phyloP scores from a whole-genome alignment of 306 rosid genomes.

The Medicago arabica region DNA sequence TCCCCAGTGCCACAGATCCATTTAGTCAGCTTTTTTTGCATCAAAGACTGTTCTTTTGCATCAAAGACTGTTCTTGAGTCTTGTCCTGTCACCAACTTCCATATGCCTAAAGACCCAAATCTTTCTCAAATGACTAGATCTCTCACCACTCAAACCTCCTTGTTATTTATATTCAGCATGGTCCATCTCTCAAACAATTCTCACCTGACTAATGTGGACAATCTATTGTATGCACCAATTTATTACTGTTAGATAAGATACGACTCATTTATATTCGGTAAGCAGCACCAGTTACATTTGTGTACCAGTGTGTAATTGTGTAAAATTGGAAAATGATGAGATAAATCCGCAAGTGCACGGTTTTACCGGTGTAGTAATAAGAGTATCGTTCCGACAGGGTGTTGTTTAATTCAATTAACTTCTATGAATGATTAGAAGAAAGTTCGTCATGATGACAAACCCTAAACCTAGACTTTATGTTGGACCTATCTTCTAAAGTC shows the following conservation, averaged over 20 bases:
- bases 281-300: neutral
- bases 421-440: no score
- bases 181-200: no score
- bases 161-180: constrained; percentile 10
- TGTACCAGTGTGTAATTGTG: constrained; percentile 7
- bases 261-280: constrained; percentile 15
- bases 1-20: neutral
- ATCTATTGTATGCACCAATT: constrained; percentile 19
- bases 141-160: neutral
- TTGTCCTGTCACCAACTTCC: neutral
- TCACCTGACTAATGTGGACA: neutral
- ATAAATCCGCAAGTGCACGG: no score
- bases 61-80: neutral
- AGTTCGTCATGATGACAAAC: no score
- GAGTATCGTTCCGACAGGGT: no score
- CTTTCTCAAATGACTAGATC: constrained; percentile 9
- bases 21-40: neutral
- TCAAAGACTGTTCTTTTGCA: neutral
- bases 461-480: no score
- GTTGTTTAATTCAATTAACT: no score
- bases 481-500: no score
- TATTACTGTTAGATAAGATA: constrained; percentile 30
- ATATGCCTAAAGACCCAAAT: constrained; percentile 13
- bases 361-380: no score
- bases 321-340: constrained; percentile 9